These are phyloP conservation scores for Aspergillus bombycis DNA, from an alignment of 2,329 filamentous ascomycete species.

Conservation along the genomic window DNA sequence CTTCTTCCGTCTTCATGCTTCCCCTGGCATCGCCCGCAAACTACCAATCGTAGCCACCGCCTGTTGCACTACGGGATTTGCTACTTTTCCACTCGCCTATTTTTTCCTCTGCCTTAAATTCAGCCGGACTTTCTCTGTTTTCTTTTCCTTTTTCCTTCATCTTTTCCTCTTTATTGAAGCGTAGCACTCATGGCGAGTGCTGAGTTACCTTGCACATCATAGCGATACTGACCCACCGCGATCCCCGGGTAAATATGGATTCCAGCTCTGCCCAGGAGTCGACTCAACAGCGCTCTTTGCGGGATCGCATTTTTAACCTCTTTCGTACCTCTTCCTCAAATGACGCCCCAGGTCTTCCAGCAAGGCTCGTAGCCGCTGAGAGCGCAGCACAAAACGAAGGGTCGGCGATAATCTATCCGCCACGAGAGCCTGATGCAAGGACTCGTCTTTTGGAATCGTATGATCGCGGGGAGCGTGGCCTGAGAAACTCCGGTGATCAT, in stretches of 20 bases:
- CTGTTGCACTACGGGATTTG: slow-evolving; percentile 23
- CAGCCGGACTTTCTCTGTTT: background rate
- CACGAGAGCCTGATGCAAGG: slow-evolving; percentile 33
- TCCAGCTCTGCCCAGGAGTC: slow-evolving; percentile 27
- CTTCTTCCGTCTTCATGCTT: background rate
- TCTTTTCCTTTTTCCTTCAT: background rate
- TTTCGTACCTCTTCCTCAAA: slow-evolving; percentile 28
- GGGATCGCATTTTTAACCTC: slow-evolving; percentile 35
- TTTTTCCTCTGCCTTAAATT: slow-evolving; percentile 8
- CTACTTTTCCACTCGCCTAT: slow-evolving; percentile 12
- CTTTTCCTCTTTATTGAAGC: slow-evolving; percentile 3
- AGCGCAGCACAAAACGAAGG: slow-evolving; percentile 12
- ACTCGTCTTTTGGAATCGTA: slow-evolving; percentile 46
- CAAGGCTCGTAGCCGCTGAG: slow-evolving; percentile 9
- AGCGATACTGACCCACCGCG: slow-evolving; percentile 4
- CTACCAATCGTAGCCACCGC: slow-evolving; percentile 27
- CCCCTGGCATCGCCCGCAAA: slow-evolving; percentile 21
- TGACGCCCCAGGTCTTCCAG: slow-evolving; percentile 17
- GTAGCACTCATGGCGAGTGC: slow-evolving; percentile 7
- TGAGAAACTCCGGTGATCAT: slow-evolving; percentile 61
- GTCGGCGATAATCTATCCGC: background rate
- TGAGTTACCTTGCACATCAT: slow-evolving; percentile 4
- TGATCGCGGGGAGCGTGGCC: slow-evolving; percentile 39
- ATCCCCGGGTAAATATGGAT: slow-evolving; percentile 25
- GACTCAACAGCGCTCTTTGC: slow-evolving; percentile 32